A percentile compares a stretch with the other conserved stretches of the same genome.
Evolutionary conservation across 225 moss, liverwort and hornwort species (phyloP).

Genomic region (Antitrichia curtipendula): DNA sequence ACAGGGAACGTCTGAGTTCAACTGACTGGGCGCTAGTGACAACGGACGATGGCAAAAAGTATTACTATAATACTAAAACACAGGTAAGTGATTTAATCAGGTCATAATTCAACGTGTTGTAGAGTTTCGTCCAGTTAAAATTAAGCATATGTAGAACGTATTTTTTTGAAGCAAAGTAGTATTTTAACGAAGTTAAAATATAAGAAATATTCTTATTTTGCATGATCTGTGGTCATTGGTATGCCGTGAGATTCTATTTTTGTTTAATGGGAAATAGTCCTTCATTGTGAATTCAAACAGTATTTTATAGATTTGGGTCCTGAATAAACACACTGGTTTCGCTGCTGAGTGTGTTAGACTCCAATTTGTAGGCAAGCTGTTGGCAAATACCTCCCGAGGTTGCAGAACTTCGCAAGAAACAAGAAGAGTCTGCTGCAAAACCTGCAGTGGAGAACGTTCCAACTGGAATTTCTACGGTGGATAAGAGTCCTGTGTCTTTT

Average conservation of each 20-base stretch:
- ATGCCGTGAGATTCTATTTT: not conserved
- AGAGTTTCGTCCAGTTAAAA: not conserved
- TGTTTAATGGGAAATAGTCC: not conserved
- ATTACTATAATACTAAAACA: constrained; percentile 81
- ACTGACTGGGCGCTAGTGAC: constrained; percentile 83
- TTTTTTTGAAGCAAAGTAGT: not conserved
- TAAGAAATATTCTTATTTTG: not conserved
- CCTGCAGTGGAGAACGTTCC: constrained; percentile 27
- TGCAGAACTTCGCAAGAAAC: constrained; percentile 48
- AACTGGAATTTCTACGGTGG: constrained; percentile 29
- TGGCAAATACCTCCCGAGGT: constrained; percentile 79
- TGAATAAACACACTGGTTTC: not conserved
- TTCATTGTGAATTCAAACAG: not conserved
- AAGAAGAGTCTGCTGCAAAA: constrained; percentile 36
- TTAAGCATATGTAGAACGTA: not conserved
- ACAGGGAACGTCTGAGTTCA: constrained; percentile 73
- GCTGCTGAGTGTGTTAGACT: not conserved
- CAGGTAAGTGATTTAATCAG: constrained; percentile 26
- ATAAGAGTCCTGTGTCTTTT: constrained; percentile 71
- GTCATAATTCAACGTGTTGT: not conserved
- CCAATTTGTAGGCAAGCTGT: constrained; percentile 53
- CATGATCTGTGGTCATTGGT: not conserved
- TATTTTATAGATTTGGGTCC: not conserved
- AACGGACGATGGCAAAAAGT: constrained; percentile 76
- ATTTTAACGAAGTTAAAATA: not conserved